Evolutionary conservation across 2,329 filamentous ascomycete species (phyloP), one percentile per base, ranked within the genome.

Genomic region (Aspergillus neoniger): DNA sequence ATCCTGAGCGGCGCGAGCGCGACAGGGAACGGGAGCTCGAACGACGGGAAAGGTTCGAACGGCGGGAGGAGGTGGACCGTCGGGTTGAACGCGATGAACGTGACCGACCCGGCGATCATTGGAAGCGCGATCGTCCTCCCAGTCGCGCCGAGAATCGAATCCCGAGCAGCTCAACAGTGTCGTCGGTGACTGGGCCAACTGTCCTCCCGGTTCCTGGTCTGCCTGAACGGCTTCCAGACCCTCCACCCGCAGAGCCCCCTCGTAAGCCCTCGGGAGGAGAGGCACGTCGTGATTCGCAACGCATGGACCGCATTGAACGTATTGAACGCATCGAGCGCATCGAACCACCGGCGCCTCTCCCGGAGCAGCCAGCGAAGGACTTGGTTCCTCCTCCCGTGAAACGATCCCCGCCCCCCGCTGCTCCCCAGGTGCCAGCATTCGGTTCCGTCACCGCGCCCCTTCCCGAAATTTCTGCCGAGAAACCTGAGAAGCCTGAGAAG

Each of bases 341-440:
- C 2, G 74, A 75, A 7, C 55, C 65, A n/a, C 44, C 65, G 8
- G 51, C 64, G 6, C 53, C 67, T 14, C 73, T 71, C 19, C 57
- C 69, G 10, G 32, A 36, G 17, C 74, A 77, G 38, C 54, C 60
- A 2, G 36, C 63, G 7, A 72, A 75, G 50, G 72, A 75, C 5
- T 56, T 67, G 9, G 43, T 60, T 5, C 65, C 67, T 19, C 61
- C 67, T 19, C 58, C 67, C 9, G 52, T 55, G 19, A 74, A 76
- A 58, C 67, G 69, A 5, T 77, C 76, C 4, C 72, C 76, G 2
- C 76, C 76, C 15, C 75, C 75, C 25, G 71, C 76, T 14, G 74
- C 71, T 52, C 76, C 77, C n/a, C 77, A 78, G 53, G 76, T 79
- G 8, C 77, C 77, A 28, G 76, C 77, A 2, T 79, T 79, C 70